These are phyloP conservation scores for Macrocybe sp. DNA, from an alignment of 1,284 basidiomycete species.

Conservation along the genomic window DNA sequence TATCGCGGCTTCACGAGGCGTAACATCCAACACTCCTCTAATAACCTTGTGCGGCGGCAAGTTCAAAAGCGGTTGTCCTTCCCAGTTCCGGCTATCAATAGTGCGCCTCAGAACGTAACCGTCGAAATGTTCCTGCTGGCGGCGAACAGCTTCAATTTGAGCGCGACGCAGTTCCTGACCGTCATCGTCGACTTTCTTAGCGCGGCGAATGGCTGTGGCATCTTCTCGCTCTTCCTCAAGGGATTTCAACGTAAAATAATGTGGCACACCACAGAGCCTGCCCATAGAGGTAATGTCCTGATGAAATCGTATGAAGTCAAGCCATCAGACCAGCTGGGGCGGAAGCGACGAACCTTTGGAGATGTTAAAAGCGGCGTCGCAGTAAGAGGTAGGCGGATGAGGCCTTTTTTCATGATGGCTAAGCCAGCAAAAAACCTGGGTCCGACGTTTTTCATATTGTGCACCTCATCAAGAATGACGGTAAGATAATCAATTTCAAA, in stretches of 20 bases:
- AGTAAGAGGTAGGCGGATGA: conserved; percentile 20
- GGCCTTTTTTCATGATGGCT: conserved; percentile 12
- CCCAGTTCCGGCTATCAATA: conserved; percentile 13
- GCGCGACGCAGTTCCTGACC: background rate
- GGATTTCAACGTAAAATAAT: conserved; percentile 19
- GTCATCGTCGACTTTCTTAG: conserved; percentile 17
- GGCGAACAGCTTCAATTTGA: conserved; percentile 9
- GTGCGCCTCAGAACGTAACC: conserved; percentile 18
- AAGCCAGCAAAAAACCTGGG: conserved; percentile 17
- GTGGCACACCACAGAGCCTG: conserved; percentile 18
- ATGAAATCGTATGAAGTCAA: background rate
- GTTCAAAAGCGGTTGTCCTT: conserved; percentile 12
- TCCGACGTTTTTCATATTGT: conserved; percentile 22
- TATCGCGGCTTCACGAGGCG: conserved; percentile 16
- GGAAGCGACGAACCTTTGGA: conserved; percentile 16
- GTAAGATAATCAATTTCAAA: conserved; percentile 19
- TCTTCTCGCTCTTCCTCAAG: conserved; percentile 20
- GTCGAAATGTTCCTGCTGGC: conserved; percentile 17
- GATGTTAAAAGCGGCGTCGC: conserved; percentile 29
- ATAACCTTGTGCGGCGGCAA: conserved; percentile 18
- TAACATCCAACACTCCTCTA: conserved; percentile 14
- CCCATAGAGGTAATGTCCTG: conserved; percentile 26
- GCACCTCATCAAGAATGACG: conserved; percentile 24
- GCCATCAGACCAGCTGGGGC: background rate
- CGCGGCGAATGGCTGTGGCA: conserved; percentile 10